Conservation (phyloP, 495 filamentous ascomycete genomes). For the Hypoxylon subgilvum region DNA sequence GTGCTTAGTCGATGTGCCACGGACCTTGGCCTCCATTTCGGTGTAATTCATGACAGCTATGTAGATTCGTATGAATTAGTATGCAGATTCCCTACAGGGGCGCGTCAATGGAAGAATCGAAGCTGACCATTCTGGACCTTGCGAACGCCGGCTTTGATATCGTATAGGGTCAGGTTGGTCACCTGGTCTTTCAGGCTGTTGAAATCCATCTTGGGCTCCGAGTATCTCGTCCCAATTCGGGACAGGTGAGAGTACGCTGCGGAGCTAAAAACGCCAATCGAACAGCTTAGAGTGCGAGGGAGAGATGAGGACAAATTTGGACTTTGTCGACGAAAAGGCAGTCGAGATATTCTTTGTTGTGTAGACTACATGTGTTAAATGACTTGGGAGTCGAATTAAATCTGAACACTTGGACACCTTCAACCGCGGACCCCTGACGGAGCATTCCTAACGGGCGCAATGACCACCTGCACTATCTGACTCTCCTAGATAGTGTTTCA, state of each 20-base stretch:
- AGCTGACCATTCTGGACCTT: conserved; percentile 96
- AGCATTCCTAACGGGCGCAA: too few species aligned
- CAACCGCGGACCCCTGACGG: too few species aligned
- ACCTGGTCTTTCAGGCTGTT: conserved; percentile 84
- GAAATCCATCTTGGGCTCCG: conserved; percentile 73
- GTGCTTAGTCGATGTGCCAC: conserved; percentile 20
- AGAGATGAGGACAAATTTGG: too few species aligned
- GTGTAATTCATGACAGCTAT: conserved; percentile 99
- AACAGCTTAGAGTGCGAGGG: too few species aligned
- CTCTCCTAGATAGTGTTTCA: too few species aligned
- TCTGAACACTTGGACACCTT: too few species aligned
- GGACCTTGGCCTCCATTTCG: conserved; percentile 98
- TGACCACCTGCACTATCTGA: too few species aligned
- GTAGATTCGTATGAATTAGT: conserved; percentile 21
- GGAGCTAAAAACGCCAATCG: too few species aligned
- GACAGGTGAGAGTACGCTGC: conserved; percentile 2
- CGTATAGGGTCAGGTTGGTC: conserved; percentile 93
- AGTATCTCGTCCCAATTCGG: conserved; percentile 23
- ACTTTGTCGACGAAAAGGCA: too few species aligned
- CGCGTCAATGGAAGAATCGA: not conserved
- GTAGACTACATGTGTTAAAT: too few species aligned
- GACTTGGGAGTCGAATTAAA: too few species aligned
- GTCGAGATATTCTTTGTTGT: too few species aligned
- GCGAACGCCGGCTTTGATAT: conserved; percentile 94
- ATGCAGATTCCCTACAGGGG: conserved; percentile 11